Percentiles rank a stretch among this genome's conserved stretches.
Evolutionary conservation across 306 rosid species (phyloP).

Genomic region (Acacia acuminata): DNA sequence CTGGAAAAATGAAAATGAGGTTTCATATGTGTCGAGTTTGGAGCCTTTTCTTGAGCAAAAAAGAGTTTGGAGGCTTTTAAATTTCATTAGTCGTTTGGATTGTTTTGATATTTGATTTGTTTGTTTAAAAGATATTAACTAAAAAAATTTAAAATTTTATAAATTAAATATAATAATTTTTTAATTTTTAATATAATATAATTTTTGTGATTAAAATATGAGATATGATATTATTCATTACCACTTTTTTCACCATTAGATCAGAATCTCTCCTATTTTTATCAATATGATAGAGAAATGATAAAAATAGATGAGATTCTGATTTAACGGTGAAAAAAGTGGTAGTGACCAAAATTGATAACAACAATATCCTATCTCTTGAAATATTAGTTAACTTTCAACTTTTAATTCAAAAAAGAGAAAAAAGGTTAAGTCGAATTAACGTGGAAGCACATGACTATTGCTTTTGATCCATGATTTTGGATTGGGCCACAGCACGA

Average conservation of each 20-base stretch:
- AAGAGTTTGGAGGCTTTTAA: background rate
- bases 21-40: background rate
- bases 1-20: conserved; percentile 5
- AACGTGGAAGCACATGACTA: conserved; percentile 10
- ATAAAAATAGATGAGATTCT: too few species aligned
- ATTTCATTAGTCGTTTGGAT: background rate
- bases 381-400: background rate
- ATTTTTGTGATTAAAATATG: background rate
- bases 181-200: background rate
- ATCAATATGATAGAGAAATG: too few species aligned
- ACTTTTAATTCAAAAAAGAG: background rate
- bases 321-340: too few species aligned
- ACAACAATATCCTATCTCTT: too few species aligned
- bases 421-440: background rate
- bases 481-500: conserved; percentile 42
- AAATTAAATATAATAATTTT: background rate
- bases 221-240: too few species aligned
- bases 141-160: too few species aligned
- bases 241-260: too few species aligned
- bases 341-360: too few species aligned
- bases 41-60: too few species aligned
- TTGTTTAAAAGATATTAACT: background rate
- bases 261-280: too few species aligned
- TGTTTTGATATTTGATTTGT: background rate
- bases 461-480: conserved; percentile 30